Evolutionary conservation across 2,329 filamentous ascomycete genomes (phyloP), one percentile per base, ranked within the genome.

Genomic region (Pleoardoris graminearum): DNA sequence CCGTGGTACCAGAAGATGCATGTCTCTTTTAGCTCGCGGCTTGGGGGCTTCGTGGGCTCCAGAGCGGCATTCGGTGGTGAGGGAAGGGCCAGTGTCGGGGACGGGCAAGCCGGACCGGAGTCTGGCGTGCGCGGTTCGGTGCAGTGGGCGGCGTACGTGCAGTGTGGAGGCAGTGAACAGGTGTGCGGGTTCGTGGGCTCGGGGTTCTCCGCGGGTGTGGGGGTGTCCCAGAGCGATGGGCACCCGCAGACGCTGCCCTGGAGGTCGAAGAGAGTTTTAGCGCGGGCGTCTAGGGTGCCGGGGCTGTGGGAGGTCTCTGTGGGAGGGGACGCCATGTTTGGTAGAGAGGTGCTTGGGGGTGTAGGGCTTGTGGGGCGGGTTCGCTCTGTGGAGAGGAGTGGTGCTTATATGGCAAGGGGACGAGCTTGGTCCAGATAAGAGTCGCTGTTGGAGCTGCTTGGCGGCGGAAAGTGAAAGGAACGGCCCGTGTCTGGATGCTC

Each of bases 1-100:
- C 59, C 55, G 25, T 67, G 64, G 36, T 66, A 67, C 61, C 62
- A 66, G 55, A 65, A 67, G 57, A 67, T 66, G 33, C 64, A 68
- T 2, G 60, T 66, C 5, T 58, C 43, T 25, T 46, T 45, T 8
- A 22, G 14, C 21, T 17, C 30, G 36, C 19, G 32, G 47, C 23
- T 32, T 17, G 42, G 19, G 43, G 14, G 11, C 21, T 4, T 17
- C 16, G 19, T 14, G 46, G 38, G 21, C 32, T 49, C 27, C 17
- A 35, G 11, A 7, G 14, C 23, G 29, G 12, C n/a, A 8, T n/a
- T 16, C 10, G 7, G 36, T 7, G 23, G 43, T 6, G 41, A 27
- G 21, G 10, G 39, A 12, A 27, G 25, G 25, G n/a, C n/a, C n/a
- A n/a, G n/a, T n/a, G n/a, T n/a, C n/a, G n/a, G n/a, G n/a, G n/a